Base-by-base conservation (phyloP, 176 grass and related monocot species). In the sorghum (Sorghum bicolor) region DNA sequence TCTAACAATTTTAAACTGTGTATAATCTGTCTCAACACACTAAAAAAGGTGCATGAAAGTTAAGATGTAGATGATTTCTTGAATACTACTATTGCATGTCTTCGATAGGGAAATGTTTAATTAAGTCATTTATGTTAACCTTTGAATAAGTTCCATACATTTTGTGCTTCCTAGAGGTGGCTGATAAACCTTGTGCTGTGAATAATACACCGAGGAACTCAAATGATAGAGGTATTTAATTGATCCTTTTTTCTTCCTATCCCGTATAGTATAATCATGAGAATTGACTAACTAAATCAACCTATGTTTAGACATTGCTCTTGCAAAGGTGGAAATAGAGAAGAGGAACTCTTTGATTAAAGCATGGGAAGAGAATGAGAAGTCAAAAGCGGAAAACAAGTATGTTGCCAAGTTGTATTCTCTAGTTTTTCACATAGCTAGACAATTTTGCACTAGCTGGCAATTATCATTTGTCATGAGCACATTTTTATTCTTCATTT, bases 331-430 rank as follows among this genome's bases (percentile, higher is more conserved):
- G 58, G 96, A 95, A 67, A 76, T 87, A 2, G 91, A 95, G 43
- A 95, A 90, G 52, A 90, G 58, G 32, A 77, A 73, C 31, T 95
- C 93, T 81, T 74, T 98, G 77, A 95, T 98, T 50, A 93, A 88
- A 85, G 89, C 96, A 75, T 95, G 96, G 96, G 93, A 94, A 62
- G 89, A 90, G 14, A 98, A 90, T 37, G 86, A 92, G 73, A 98
- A 98, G 74, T 64, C 87, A 7, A 95, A 92, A 72, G 93, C 93
- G 43, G 87, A 98, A 10, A 93, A 98, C 76, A 98, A 87, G 96
- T 95, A 92, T 75, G 79, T 41, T 50, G 1, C 45, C 8, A 60
- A 45, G 31, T 44, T 74, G 10, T 65, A 45, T 38, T 6, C 11
- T 60, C 22, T 1, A 10, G 55, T 58, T 58, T 58, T 3, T 24